Percentiles rank a stretch among this genome's conserved stretches.
These are phyloP conservation scores for Dryas integrifolia DNA, from an alignment of 331 rosid genomes.

Conservation along the genomic window DNA sequence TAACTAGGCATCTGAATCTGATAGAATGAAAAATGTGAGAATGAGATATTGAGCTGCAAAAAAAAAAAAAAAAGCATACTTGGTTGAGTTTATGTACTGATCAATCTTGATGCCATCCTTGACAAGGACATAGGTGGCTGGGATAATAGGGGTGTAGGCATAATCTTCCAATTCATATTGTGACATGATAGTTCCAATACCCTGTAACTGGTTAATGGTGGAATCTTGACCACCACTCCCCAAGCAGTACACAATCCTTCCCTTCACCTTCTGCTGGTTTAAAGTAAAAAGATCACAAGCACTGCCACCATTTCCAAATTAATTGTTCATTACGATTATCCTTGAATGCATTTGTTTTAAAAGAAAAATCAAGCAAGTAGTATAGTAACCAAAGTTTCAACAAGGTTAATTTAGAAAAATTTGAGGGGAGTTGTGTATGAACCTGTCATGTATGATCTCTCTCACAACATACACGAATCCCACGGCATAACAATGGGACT, in stretches of 20 bases:
- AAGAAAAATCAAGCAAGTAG: too few relatives aligned
- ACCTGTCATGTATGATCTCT: background rate
- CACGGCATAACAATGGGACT: background rate
- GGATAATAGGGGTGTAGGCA: slow-evolving; percentile 41
- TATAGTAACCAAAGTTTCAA: too few relatives aligned
- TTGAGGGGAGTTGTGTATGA: background rate
- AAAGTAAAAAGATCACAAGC: slow-evolving; percentile 62
- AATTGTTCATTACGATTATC: background rate
- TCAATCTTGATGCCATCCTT: slow-evolving; percentile 42
- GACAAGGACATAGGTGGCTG: slow-evolving; percentile 37
- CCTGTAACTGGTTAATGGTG: slow-evolving; percentile 43
- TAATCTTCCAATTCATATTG: slow-evolving; percentile 30
- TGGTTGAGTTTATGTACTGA: slow-evolving; percentile 65
- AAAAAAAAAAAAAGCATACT: slow-evolving; percentile 34
- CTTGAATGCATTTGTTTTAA: background rate
- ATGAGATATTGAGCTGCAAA: background rate
- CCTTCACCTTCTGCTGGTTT: slow-evolving; percentile 49
- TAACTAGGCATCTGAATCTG: too few relatives aligned
- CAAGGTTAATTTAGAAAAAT: too few relatives aligned
- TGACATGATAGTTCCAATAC: slow-evolving; percentile 57
- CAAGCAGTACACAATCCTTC: slow-evolving; percentile 60
- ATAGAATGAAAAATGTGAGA: too few relatives aligned
- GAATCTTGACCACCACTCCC: slow-evolving; percentile 39
- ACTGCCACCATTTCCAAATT: slow-evolving; percentile 33
- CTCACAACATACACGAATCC: background rate